phyloP scores from a whole-genome alignment of 441 rosid genomes.

The Adansonia madagascariensis region DNA sequence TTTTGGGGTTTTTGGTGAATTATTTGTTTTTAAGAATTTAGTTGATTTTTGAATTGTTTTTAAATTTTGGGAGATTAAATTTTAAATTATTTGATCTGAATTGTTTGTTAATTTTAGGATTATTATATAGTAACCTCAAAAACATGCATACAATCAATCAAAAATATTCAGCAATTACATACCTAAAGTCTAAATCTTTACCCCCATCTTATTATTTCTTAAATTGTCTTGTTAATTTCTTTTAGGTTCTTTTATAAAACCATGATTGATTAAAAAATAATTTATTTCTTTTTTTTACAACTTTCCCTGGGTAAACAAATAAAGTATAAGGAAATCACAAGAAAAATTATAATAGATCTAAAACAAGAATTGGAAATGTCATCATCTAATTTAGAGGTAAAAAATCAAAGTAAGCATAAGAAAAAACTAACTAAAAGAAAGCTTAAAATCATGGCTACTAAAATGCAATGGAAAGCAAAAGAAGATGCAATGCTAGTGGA shows the following conservation, averaged over 20 bases:
- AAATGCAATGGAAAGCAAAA: too few relatives aligned
- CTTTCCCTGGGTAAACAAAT: not conserved
- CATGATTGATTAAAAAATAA: not conserved
- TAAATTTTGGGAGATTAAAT: too few relatives aligned
- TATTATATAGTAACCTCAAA: not conserved
- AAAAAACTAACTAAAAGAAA: too few relatives aligned
- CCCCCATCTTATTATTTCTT: not conserved
- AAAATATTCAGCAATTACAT: not conserved
- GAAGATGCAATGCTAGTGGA: too few relatives aligned
- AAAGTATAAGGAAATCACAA: not conserved
- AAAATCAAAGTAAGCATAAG: too few relatives aligned
- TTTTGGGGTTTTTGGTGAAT: too few relatives aligned
- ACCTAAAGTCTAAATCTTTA: not conserved
- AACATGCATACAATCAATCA: constrained; percentile 14
- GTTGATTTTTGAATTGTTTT: too few relatives aligned
- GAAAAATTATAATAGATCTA: not conserved
- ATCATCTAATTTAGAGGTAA: not conserved
- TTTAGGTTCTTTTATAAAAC: not conserved
- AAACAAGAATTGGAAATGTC: not conserved
- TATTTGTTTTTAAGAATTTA: too few relatives aligned
- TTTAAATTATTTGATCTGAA: too few relatives aligned
- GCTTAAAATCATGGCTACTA: too few relatives aligned
- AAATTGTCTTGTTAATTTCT: not conserved
- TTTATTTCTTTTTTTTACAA: not conserved
- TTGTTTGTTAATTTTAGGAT: too few relatives aligned